phyloP scores from a whole-genome alignment of 306 rosid species.

The Astragalus glycyphyllos region DNA sequence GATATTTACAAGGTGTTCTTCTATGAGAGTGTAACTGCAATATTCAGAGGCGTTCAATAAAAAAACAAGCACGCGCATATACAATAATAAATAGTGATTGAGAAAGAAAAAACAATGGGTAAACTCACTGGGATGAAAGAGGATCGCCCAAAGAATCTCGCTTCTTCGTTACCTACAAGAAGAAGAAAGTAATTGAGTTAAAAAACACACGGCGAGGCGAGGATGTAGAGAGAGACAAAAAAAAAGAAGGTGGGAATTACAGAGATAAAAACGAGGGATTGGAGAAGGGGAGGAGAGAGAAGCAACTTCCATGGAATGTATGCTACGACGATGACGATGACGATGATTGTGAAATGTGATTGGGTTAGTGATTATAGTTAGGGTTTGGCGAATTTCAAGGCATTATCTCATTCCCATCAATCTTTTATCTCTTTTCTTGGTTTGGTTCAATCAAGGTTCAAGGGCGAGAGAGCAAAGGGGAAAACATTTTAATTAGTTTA shows the following conservation, averaged over 20 bases:
- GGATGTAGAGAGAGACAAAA: neutral
- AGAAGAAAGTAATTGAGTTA: neutral
- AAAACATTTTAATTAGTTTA: no score
- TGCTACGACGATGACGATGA: neutral
- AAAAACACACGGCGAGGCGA: neutral
- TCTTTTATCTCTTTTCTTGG: no score
- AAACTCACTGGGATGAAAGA: conserved; percentile 35
- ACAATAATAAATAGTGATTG: neutral
- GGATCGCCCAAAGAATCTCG: conserved; percentile 18
- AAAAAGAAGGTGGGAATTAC: neutral
- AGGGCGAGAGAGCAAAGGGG: no score
- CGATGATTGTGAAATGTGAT: neutral
- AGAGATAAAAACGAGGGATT: neutral
- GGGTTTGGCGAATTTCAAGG: no score
- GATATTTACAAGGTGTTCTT: conserved; percentile 38
- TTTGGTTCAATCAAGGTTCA: no score
- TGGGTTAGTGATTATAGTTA: no score
- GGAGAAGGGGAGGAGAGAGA: conserved; percentile 34
- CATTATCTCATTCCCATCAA: no score
- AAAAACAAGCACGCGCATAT: no score
- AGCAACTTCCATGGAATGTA: conserved; percentile 40
- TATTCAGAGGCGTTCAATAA: conserved; percentile 2
- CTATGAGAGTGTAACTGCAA: conserved; percentile 52
- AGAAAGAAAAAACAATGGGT: neutral
- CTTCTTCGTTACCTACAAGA: conserved; percentile 35